phyloP scores from a whole-genome alignment of 306 rosid genomes.

The Prunus dulcis region DNA sequence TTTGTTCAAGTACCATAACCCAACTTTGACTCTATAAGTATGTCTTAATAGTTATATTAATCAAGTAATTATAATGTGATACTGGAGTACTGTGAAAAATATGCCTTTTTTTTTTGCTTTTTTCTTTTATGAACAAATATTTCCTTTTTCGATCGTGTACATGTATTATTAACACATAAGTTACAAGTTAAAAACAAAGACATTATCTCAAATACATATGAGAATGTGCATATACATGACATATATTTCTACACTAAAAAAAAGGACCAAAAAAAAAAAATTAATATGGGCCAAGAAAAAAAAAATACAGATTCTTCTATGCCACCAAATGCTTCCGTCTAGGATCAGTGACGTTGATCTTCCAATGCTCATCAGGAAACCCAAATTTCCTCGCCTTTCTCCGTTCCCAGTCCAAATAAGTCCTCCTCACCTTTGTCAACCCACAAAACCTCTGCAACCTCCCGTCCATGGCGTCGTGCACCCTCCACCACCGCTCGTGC shows the following conservation, averaged over 20 bases:
- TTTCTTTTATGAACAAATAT: not conserved
- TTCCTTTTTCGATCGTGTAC: not conserved
- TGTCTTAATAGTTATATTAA: no score
- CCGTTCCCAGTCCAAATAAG: constrained; percentile 77
- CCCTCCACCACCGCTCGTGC: constrained; percentile 76
- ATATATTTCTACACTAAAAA: not conserved
- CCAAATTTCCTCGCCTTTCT: constrained; percentile 44
- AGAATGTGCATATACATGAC: no score
- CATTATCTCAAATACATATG: not conserved
- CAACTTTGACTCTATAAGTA: no score
- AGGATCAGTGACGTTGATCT: constrained; percentile 70
- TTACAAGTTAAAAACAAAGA: not conserved
- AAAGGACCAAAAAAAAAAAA: not conserved
- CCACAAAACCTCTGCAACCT: constrained; percentile 56
- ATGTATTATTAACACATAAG: constrained; percentile 38
- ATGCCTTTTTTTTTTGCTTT: no score
- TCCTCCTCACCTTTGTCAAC: constrained; percentile 57
- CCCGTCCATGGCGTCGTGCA: constrained; percentile 59
- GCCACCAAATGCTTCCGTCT: constrained; percentile 60
- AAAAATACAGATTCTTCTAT: constrained; percentile 4
- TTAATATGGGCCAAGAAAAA: not conserved
- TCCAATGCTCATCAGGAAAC: constrained; percentile 62
- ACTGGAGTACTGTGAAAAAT: no score
- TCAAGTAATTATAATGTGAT: no score
- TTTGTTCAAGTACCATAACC: no score